Conservation (phyloP, 345 rosid species). For the Dimocarpus longan region DNA sequence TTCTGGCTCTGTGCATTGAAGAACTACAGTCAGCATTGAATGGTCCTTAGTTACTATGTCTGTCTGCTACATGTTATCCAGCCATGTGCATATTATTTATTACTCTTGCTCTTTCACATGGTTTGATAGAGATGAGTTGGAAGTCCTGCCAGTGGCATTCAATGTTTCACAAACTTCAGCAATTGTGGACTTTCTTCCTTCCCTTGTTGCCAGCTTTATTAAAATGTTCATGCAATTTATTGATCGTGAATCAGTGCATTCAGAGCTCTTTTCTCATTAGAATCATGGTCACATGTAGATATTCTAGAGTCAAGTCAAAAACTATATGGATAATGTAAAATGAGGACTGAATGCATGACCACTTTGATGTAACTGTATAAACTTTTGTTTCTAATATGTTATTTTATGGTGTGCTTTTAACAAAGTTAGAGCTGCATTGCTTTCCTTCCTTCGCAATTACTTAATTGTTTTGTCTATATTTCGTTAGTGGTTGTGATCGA, state of each 20-base stretch:
- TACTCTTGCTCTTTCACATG: constrained; percentile 22
- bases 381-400: not conserved
- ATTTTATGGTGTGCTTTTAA: not conserved
- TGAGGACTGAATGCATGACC: not conserved
- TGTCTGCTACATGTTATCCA: constrained; percentile 31
- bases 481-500: not conserved
- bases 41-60: constrained; percentile 23
- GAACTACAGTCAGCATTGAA: constrained; percentile 34
- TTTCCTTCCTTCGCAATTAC: not conserved
- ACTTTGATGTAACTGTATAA: not conserved
- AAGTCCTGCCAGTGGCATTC: constrained; percentile 15
- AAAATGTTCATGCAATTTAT: not conserved
- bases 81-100: constrained; percentile 49
- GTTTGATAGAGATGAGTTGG: constrained; percentile 14
- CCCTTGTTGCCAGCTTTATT: not conserved
- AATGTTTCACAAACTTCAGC: constrained; percentile 14
- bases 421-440: not conserved
- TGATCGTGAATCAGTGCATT: not conserved
- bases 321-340: not conserved
- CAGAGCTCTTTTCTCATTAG: not conserved
- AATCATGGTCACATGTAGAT: not conserved
- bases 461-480: not conserved
- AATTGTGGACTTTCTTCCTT: constrained; percentile 1
- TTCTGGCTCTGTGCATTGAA: constrained; percentile 17
- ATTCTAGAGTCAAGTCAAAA: not conserved